Conservation (phyloP, 169 alveolate genomes). For the Eimeria necatrix region DNA sequence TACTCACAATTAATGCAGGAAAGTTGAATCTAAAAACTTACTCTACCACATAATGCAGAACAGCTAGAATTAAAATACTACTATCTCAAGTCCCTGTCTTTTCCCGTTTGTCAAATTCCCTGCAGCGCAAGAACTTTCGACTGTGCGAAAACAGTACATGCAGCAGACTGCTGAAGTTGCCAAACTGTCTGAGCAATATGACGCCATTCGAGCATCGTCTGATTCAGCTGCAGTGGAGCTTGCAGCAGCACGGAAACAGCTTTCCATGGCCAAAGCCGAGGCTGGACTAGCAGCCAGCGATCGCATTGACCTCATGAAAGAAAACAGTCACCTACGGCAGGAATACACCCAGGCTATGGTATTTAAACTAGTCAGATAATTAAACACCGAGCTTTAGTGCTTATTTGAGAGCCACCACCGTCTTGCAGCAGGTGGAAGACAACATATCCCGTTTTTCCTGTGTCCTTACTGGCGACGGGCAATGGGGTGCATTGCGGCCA, state of each 20-base stretch:
- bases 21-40: too few species aligned
- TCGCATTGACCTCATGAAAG: constrained; percentile 66
- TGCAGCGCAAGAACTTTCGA: constrained; percentile 66
- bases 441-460: not conserved
- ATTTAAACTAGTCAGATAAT: not conserved
- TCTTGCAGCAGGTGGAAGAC: not conserved
- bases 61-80: not conserved
- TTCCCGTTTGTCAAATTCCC: not conserved
- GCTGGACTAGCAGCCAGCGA: constrained; percentile 53
- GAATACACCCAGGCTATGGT: constrained; percentile 69
- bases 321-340: constrained; percentile 69
- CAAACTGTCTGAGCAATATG: constrained; percentile 66
- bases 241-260: constrained; percentile 53
- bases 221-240: constrained; percentile 62
- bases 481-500: not conserved
- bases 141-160: constrained; percentile 61
- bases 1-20: too few species aligned
- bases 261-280: constrained; percentile 63
- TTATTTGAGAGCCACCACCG: not conserved
- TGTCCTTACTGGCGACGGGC: not conserved
- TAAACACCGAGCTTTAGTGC: too few species aligned
- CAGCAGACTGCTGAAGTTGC: constrained; percentile 66
- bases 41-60: too few species aligned
- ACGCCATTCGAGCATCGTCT: constrained; percentile 48
- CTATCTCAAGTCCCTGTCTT: not conserved